Base-by-base conservation (phyloP, 257 asterid genomes). In the Dorcoceras hygrometricum region DNA sequence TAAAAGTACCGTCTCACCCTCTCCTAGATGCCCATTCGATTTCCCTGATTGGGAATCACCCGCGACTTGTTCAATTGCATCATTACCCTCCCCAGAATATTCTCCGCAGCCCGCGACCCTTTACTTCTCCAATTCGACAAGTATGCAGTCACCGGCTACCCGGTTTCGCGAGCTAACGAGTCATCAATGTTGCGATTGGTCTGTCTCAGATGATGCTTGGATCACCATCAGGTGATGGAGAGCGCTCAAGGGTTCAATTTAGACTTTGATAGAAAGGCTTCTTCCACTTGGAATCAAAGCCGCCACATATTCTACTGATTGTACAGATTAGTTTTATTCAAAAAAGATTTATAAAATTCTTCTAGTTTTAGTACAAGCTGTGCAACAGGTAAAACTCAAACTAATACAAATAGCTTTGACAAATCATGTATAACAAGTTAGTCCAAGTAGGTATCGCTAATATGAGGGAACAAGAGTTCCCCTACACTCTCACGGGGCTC, bases 11-110 rank as follows among this genome's bases (percentile, higher is more conserved):
- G 46, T 28, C 1, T 73, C 84, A 0, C 20, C 74, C 0, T 89
- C 98, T 56, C 96, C 98, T 0, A 80, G 90, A 70, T 77, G 96
- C 55, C 95, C 90, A 11, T 87, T 89, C 4, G 96, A 92, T 66
- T 83, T 85, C 61, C 81, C 87, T 0, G 91, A 86, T 22, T 91
- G 91, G 90, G 82, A 24, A 55, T 80, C 89, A 18, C 60, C 81
- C 6, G 43, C 10, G 11, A 32, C 84, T 8, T 51, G 74, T 72
- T 75, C 91, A 76, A 76, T 71, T 57, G 75, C 87, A 11, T 67
- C 80, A 54, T 66, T 82, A 39, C 79, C 90, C 69, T 78, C 81
- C 53, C 63, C 83, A 55, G 73, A 10, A 4, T 71, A 75, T 29
- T 55, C 62, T 1, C 39, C 66, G 29, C 66, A 61, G 9, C 34